phyloP scores from a whole-genome alignment of 805 yeast species.

The Wickerhamiella nectarea region DNA sequence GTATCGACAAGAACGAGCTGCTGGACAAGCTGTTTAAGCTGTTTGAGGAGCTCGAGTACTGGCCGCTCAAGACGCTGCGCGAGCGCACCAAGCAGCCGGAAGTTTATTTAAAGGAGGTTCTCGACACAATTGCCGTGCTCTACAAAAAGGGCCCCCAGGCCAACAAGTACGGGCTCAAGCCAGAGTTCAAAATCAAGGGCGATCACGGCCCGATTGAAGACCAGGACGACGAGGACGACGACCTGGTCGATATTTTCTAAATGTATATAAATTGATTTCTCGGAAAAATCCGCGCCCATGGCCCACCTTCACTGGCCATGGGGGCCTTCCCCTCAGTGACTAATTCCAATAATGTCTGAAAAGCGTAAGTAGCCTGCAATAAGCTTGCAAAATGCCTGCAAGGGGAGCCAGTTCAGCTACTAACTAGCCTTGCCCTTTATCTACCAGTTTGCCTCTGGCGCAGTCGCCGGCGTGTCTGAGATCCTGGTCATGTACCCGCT shows the following conservation, averaged over 20 bases:
- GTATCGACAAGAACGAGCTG: constrained; percentile 87
- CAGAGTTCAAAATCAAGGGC: constrained; percentile 64
- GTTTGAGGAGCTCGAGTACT: constrained; percentile 90
- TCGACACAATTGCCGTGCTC: constrained; percentile 77
- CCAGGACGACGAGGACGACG: constrained; percentile 5
- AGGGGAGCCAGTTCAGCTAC: no score
- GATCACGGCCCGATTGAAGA: neutral
- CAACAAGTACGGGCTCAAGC: constrained; percentile 74
- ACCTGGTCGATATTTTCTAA: constrained; percentile 5
- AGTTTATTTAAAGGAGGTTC: constrained; percentile 67
- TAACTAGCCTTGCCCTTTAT: constrained; percentile 61
- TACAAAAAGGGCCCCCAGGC: constrained; percentile 95
- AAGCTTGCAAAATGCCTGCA: no score
- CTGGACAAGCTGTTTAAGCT: constrained; percentile 76
- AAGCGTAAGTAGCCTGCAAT: constrained; percentile 14
- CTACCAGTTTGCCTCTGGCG: constrained; percentile 87
- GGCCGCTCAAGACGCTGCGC: constrained; percentile 88
- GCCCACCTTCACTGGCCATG: no score
- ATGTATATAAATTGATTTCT: no score
- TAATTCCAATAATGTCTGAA: constrained; percentile 9
- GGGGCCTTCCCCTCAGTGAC: neutral
- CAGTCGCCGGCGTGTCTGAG: constrained; percentile 94
- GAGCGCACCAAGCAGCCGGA: constrained; percentile 96
- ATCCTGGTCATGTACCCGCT: constrained; percentile 90
- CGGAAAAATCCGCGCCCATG: no score